phyloP scores from a whole-genome alignment of 2,329 filamentous ascomycete genomes.

The Colletotrichum aenigma region DNA sequence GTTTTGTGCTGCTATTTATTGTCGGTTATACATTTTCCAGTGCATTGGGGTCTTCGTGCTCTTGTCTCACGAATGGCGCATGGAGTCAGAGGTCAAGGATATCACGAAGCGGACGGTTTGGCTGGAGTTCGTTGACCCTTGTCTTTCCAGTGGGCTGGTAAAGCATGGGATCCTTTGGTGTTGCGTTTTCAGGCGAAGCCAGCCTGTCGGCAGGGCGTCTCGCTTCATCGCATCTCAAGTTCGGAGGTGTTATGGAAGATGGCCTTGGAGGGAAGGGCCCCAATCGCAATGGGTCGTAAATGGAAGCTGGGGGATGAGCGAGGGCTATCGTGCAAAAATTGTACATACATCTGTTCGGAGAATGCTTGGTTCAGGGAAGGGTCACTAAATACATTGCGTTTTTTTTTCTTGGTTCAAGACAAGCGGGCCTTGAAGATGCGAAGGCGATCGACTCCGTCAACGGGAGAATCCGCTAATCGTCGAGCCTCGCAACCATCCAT shows the following conservation, averaged over 20 bases:
- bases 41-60: conserved; percentile 16
- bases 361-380: conserved; percentile 35
- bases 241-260: neutral
- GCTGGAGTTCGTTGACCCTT: conserved; percentile 35
- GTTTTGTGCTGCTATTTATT: conserved; percentile 13
- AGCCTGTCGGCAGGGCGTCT: neutral
- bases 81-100: conserved; percentile 42
- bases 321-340: conserved; percentile 33
- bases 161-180: neutral
- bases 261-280: neutral
- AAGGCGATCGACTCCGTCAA: neutral
- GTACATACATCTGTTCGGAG: conserved; percentile 46
- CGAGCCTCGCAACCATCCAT: neutral
- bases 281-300: neutral
- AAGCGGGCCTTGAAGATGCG: neutral
- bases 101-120: conserved; percentile 36
- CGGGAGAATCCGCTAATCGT: neutral
- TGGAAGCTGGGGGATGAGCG: neutral
- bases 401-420: conserved; percentile 2
- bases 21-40: conserved; percentile 15
- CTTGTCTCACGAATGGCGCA: conserved; percentile 43
- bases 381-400: conserved; percentile 25
- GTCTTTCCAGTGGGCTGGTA: conserved; percentile 14
- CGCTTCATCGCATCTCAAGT: neutral
- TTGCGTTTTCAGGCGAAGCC: neutral